These are phyloP conservation scores for Boletus sp. DNA, from an alignment of 768 basidiomycete genomes.

Conservation along the genomic window DNA sequence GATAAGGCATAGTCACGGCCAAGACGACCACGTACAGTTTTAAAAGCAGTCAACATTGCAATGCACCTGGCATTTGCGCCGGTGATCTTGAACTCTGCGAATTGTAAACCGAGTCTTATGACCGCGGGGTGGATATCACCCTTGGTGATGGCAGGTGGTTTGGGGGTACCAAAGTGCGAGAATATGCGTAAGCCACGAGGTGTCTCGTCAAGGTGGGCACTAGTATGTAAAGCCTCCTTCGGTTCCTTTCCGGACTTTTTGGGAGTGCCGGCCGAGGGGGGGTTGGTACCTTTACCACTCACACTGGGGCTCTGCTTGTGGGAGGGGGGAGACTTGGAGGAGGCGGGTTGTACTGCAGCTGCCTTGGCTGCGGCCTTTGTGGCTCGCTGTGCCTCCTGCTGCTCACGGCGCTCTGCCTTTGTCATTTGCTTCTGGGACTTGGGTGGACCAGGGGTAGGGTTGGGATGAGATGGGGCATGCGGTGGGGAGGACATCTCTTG, in stretches of 20 bases:
- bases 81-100: constrained; percentile 87
- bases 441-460: constrained; percentile 11
- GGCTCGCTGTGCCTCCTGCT: constrained; percentile 78
- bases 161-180: constrained; percentile 81
- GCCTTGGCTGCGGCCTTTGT: constrained; percentile 61
- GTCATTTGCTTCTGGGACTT: constrained; percentile 71
- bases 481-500: constrained; percentile 5
- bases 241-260: constrained; percentile 28
- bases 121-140: constrained; percentile 92
- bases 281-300: constrained; percentile 17
- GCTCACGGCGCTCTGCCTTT: constrained; percentile 76
- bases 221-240: constrained; percentile 31
- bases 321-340: constrained; percentile 32
- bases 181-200: constrained; percentile 76
- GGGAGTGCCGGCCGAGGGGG: constrained; percentile 16
- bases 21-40: constrained; percentile 60
- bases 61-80: constrained; percentile 97
- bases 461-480: constrained; percentile 3
- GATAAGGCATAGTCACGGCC: background rate
- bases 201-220: constrained; percentile 33
- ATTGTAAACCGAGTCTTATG: constrained; percentile 81
- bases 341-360: constrained; percentile 20
- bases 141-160: constrained; percentile 52
- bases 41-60: constrained; percentile 87
- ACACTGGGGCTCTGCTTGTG: constrained; percentile 24